A percentile compares a stretch with the other conserved stretches of the same genome.
Conservation (phyloP, 2,329 filamentous ascomycete genomes). For the Botrytis elliptica region DNA sequence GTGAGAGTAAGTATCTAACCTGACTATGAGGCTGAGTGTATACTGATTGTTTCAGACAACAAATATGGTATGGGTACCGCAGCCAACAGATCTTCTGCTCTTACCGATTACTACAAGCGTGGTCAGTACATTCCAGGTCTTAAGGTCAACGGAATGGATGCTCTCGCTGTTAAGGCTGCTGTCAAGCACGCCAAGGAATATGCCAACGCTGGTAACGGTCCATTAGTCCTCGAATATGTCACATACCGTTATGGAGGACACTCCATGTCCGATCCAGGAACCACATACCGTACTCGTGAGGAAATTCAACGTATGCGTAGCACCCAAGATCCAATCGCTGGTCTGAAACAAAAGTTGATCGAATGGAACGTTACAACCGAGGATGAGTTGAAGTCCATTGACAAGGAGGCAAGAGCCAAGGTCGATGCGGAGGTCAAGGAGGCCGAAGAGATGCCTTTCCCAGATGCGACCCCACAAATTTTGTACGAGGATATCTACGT, state of each 20-base stretch:
- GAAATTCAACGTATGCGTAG: constrained; percentile 99
- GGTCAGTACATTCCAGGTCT: constrained; percentile 99
- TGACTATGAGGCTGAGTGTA: background rate
- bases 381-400: constrained; percentile 92
- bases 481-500: constrained; percentile 98
- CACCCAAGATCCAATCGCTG: constrained; percentile 97
- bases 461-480: constrained; percentile 76
- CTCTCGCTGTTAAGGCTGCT: constrained; percentile 94
- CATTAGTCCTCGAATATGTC: constrained; percentile 96
- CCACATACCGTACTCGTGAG: constrained; percentile 98
- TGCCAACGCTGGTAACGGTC: constrained; percentile 79
- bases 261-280: constrained; percentile 99
- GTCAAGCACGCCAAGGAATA: constrained; percentile 92
- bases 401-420: constrained; percentile 84
- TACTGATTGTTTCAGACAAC: constrained; percentile 67
- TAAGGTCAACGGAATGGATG: constrained; percentile 99
- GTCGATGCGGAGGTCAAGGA: constrained; percentile 88
- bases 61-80: constrained; percentile 99
- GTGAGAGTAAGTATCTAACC: constrained; percentile 74
- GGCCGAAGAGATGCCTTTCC: constrained; percentile 83
- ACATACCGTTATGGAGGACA: constrained; percentile 99
- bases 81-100: constrained; percentile 85
- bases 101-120: constrained; percentile 99
- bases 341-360: constrained; percentile 95
- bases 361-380: constrained; percentile 91